A percentile compares a stretch with the other conserved stretches of the same genome.
Conservation (phyloP, 768 basidiomycete species). For the Mycena rebaudengoi region DNA sequence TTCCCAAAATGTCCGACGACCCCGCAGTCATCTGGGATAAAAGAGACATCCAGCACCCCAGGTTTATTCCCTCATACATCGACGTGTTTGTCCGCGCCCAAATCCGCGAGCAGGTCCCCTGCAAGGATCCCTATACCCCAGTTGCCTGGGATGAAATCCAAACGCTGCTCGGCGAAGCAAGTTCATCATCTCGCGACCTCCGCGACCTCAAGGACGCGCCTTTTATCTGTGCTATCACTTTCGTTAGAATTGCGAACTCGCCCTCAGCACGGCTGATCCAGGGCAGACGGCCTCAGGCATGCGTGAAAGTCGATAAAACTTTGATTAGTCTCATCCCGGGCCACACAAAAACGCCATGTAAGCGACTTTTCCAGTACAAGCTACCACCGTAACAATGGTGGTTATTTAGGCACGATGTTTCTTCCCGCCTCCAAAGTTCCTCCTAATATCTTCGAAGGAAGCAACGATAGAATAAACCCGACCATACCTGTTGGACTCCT, state of each 20-base stretch:
- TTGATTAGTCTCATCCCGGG: slow-evolving; percentile 2
- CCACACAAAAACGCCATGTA: background rate
- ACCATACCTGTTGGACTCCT: slow-evolving; percentile 1
- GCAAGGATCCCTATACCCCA: background rate
- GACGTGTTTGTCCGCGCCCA: slow-evolving; percentile 1
- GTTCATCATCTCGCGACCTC: background rate
- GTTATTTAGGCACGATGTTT: slow-evolving; percentile 2
- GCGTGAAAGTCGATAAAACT: background rate
- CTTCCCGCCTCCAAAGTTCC: slow-evolving; percentile 1
- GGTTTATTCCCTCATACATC: background rate
- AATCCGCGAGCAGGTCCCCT: background rate
- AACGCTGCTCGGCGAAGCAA: too few species aligned
- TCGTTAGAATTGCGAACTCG: background rate
- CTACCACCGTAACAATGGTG: background rate
- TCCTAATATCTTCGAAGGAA: background rate
- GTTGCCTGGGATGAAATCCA: background rate
- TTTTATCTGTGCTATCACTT: slow-evolving; percentile 2
- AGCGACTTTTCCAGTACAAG: background rate
- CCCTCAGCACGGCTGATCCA: background rate
- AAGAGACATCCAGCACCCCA: background rate
- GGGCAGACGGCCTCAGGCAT: background rate
- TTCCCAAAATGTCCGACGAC: background rate
- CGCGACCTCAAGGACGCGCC: slow-evolving; percentile 8
- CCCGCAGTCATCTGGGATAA: slow-evolving; percentile 1
- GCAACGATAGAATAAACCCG: too few species aligned